Evolutionary conservation across 768 basidiomycete species (phyloP), one percentile per base, ranked within the genome.

Genomic region (Myochromella boudieri): DNA sequence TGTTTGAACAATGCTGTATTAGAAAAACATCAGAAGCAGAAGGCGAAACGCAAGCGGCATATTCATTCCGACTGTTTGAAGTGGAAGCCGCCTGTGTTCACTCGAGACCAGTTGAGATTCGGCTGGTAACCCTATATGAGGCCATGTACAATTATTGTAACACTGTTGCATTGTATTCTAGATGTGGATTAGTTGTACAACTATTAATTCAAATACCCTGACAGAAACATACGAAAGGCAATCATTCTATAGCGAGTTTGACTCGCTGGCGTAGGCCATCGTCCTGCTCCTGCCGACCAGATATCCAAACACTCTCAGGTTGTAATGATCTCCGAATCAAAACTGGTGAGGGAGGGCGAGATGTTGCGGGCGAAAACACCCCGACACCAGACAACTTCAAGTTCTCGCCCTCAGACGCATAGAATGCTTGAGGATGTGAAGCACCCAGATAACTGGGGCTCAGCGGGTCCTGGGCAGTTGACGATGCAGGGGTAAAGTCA

Each of bases 1-100:
- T 92, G 85, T 66, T 76, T 99, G 34, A 91, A 93, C 40, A 93
- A 95, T 49, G 79, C 87, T 24, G 86, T 97, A 25, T 73, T 97
- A 37, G 94, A 95, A 65, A 88, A 92, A 63, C 85, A 97, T 67
- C 84, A 88, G 65, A 94, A 92, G 63, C 76, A 81, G 24, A 82
- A 78, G 68, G 78, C 72, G 61, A 99, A 97, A 69, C 78, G 81
- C 40, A 75, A 85, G 51, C 77, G 85, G 39, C 72, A 85, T 45
- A 95, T 99, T 54, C 77, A 90, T 54, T 73, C 95, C 25, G 83
- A 87, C 49, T 74, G 75, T 60, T 70, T 99, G 47, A 78, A 82
- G 55, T 99, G 97, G 97, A 97, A 95, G 65, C 95, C 97, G 45
- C 97, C 91, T 12, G 85, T 88, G 36, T 94, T 95, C 68, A 90